Evolutionary conservation across 1,139 yeast species (phyloP), one percentile per base, ranked within the genome.

Genomic region (Diutina siamensis): DNA sequence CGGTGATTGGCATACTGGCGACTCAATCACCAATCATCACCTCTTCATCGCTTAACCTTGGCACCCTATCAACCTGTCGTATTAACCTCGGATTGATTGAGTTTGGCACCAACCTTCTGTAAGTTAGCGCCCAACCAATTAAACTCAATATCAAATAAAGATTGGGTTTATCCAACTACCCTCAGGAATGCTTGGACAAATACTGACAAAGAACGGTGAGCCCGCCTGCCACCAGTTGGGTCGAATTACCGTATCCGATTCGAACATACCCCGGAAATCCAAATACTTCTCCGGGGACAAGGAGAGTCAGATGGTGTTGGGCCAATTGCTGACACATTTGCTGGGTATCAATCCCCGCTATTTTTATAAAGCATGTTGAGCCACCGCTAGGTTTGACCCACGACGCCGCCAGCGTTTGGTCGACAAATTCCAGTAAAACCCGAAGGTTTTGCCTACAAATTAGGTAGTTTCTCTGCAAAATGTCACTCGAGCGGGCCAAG

Each of bases 271-370:
- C 78, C 1, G 66, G 64, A 19, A 55, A 50, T 8, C 54, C 58
- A 53, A 76, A 76, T 2, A 68, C 64, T 49, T 74, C 79, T 1
- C 81, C 80, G 1, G 82, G 82, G 4, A 72, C 76, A 36, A 65
- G 56, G 48, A 76, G 58, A 0, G 68, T 63, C 12, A 55, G 52
- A 49, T 63, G 53, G 19, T 62, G 51, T 13, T 55, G 60, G 3
- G 72, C 72, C 40, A 76, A 55, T 10, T 62, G 64, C 18, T 51
- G 52, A 33, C 73, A 63, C 51, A 76, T 57, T 8, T 57, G 52
- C 41, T 51, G 53, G 3, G 78, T 65, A 38, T 57, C 46, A 25
- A 25, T 10, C 46, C 67, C 48, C 32, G 61, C 61, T 19, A 67
- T 55, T 47, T 63, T 63, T 4, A 76, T 48, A 47, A 76, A 68